A percentile compares a stretch with the other conserved stretches of the same genome.
These are phyloP conservation scores for Mytilinidion resinicola DNA, from an alignment of 495 filamentous ascomycete genomes.

Conservation along the genomic window DNA sequence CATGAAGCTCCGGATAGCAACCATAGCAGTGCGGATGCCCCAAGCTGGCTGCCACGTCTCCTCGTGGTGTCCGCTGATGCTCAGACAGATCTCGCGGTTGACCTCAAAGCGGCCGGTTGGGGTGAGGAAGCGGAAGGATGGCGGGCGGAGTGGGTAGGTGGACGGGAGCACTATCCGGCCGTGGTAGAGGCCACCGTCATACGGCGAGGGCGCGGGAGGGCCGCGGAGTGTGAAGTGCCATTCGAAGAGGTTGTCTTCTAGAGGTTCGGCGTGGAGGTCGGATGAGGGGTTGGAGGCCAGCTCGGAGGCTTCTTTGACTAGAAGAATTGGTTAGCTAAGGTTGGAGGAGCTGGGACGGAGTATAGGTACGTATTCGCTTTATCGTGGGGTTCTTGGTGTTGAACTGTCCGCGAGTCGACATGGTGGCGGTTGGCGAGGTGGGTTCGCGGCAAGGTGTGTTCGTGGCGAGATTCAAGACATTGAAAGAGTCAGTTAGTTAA, in stretches of 20 bases:
- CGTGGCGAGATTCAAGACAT: too few relatives aligned
- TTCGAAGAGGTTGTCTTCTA: slow-evolving; percentile 88
- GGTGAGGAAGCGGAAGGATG: slow-evolving; percentile 89
- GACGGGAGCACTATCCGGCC: slow-evolving; percentile 88
- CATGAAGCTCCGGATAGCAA: slow-evolving; percentile 67
- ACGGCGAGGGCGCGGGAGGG: slow-evolving; percentile 73
- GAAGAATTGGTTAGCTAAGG: slow-evolving; percentile 26
- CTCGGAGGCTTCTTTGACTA: slow-evolving; percentile 80
- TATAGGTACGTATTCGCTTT: slow-evolving; percentile 60
- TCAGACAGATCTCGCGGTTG: slow-evolving; percentile 94
- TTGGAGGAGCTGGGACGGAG: slow-evolving; percentile 14
- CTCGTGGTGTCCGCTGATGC: slow-evolving; percentile 90
- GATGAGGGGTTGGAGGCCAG: slow-evolving; percentile 69
- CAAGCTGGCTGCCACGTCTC: slow-evolving; percentile 98
- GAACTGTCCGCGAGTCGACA: slow-evolving; percentile 46
- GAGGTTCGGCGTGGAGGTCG: slow-evolving; percentile 74
- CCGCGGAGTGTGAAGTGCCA: slow-evolving; percentile 99
- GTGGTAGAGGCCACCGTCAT: slow-evolving; percentile 80
- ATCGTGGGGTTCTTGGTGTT: slow-evolving; percentile 77
- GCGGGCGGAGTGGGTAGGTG: slow-evolving; percentile 81
- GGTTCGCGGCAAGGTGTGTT: not conserved
- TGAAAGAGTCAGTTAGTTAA: not conserved
- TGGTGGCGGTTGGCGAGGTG: slow-evolving; percentile 16
- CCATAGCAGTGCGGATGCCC: slow-evolving; percentile 77
- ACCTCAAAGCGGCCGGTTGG: slow-evolving; percentile 90